These are phyloP conservation scores for Spathaspora passalidarum DNA, from an alignment of 805 yeast genomes.

Conservation along the genomic window DNA sequence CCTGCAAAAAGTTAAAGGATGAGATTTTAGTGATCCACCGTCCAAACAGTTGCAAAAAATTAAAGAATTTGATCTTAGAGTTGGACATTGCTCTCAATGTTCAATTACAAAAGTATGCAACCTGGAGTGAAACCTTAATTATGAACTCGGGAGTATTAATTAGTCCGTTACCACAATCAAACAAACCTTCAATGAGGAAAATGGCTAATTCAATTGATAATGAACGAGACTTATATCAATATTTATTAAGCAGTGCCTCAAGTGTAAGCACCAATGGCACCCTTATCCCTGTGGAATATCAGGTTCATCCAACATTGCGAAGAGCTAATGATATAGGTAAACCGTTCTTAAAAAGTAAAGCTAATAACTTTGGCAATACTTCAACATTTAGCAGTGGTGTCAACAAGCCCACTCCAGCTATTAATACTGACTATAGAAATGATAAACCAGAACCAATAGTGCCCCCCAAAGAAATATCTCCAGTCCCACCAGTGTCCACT, in stretches of 20 bases:
- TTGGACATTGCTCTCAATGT: slow-evolving; percentile 86
- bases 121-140: slow-evolving; percentile 78
- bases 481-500: background rate
- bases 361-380: slow-evolving; percentile 1
- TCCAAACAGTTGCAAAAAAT: slow-evolving; percentile 68
- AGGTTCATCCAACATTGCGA: slow-evolving; percentile 62
- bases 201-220: slow-evolving; percentile 77
- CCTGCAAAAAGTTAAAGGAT: slow-evolving; percentile 69
- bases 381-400: background rate
- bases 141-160: slow-evolving; percentile 83
- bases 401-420: background rate
- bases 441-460: background rate
- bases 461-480: background rate
- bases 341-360: slow-evolving; percentile 9
- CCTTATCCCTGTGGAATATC: slow-evolving; percentile 56
- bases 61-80: slow-evolving; percentile 78
- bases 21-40: slow-evolving; percentile 71
- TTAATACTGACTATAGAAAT: background rate
- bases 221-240: slow-evolving; percentile 77
- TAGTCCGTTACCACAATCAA: slow-evolving; percentile 56
- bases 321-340: slow-evolving; percentile 9
- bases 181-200: slow-evolving; percentile 65
- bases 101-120: slow-evolving; percentile 85
- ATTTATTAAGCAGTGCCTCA: slow-evolving; percentile 46
- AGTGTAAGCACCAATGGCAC: background rate